Conservation (phyloP, 2,329 filamentous ascomycete species). For the Alternaria angustiovoidea region DNA sequence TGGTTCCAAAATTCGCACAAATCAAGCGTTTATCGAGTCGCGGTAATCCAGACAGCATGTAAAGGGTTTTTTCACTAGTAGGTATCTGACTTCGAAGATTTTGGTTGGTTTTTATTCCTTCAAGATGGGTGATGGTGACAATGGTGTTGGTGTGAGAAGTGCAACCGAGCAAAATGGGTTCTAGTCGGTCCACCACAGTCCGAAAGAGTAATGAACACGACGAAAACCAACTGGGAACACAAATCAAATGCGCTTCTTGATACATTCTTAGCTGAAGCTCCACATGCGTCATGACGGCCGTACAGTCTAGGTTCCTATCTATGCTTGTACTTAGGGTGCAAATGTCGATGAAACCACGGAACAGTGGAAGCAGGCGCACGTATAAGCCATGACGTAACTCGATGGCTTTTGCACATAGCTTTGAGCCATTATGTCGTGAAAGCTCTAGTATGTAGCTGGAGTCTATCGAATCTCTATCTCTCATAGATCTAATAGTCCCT, state of each 20-base stretch:
- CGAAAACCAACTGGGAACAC: background rate
- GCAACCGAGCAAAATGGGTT: constrained; percentile 17
- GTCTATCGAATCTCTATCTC: constrained; percentile 6
- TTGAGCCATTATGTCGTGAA: background rate
- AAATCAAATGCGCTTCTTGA: background rate
- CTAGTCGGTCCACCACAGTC: background rate
- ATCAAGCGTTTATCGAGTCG: background rate
- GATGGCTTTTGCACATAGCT: background rate
- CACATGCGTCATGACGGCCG: background rate
- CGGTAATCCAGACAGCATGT: background rate
- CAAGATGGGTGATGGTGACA: background rate
- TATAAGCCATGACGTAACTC: background rate
- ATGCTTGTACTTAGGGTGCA: background rate
- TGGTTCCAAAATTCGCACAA: background rate
- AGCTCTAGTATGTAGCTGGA: background rate
- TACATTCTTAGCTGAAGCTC: background rate
- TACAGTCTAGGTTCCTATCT: no score
- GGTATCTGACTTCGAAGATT: no score
- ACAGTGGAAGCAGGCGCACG: background rate
- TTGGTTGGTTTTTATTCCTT: background rate
- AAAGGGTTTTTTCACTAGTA: background rate
- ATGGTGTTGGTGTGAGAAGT: constrained; percentile 2
- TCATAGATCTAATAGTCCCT: background rate
- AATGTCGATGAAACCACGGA: background rate
- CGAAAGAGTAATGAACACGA: background rate